phyloP scores from a whole-genome alignment of 768 basidiomycete genomes.

The Tylopilus cervinicoccineus region DNA sequence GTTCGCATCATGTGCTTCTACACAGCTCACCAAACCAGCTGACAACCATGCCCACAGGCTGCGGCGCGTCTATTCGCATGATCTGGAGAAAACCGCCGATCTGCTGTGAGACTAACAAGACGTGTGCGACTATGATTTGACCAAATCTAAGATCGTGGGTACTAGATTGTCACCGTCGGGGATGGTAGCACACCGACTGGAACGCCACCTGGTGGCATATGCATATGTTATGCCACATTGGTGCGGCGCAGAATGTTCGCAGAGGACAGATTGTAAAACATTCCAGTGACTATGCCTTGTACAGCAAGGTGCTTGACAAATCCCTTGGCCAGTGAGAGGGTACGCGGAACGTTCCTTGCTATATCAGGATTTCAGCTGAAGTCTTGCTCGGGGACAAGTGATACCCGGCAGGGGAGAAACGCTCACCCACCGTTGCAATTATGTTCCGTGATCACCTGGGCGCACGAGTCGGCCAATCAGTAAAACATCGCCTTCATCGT shows the following conservation, averaged over 20 bases:
- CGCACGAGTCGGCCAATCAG: not conserved
- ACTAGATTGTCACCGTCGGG: not conserved
- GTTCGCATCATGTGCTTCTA: not conserved
- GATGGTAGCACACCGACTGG: not conserved
- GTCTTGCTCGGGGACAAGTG: not conserved
- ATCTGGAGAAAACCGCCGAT: not conserved
- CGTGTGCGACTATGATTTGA: not conserved
- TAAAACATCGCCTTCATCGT: not conserved
- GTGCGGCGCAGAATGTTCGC: not conserved
- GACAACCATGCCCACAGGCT: not conserved
- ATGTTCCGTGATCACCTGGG: not conserved
- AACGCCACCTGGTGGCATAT: constrained; percentile 3
- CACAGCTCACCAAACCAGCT: not conserved
- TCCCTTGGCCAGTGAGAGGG: not conserved
- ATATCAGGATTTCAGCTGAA: not conserved
- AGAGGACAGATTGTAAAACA: not conserved
- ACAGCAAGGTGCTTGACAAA: not conserved
- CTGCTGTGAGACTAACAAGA: not conserved
- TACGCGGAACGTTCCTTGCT: not conserved
- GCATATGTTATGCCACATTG: not conserved
- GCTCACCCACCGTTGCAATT: not conserved
- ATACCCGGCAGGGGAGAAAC: not conserved
- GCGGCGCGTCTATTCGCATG: not conserved
- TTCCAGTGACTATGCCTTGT: not conserved
- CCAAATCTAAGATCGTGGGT: constrained; percentile 5